Conservation (phyloP, 768 basidiomycete species). For the Artomyces pyxidatus region DNA sequence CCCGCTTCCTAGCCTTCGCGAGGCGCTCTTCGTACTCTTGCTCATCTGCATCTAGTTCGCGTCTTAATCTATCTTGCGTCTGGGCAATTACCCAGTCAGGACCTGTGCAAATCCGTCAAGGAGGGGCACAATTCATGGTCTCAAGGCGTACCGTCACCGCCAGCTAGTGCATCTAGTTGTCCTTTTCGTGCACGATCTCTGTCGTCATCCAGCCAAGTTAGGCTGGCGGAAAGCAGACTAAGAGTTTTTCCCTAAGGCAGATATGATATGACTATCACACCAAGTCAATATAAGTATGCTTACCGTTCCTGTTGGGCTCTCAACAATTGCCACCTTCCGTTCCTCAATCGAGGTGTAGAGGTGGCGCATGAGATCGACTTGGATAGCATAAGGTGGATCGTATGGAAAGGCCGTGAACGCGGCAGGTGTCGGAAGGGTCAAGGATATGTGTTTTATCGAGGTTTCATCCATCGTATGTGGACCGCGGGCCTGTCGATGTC, state of each 20-base stretch:
- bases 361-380: slow-evolving; percentile 81
- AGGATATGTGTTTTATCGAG: too few species aligned
- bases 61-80: slow-evolving; percentile 51
- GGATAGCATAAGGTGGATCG: slow-evolving; percentile 74
- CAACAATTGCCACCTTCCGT: slow-evolving; percentile 72
- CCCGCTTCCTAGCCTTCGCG: slow-evolving; percentile 50
- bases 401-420: slow-evolving; percentile 80
- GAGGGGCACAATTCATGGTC: slow-evolving; percentile 6
- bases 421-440: slow-evolving; percentile 50
- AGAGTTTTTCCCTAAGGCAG: slow-evolving; percentile 72
- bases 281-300: slow-evolving; percentile 16
- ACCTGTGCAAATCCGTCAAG: slow-evolving; percentile 25
- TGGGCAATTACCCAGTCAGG: slow-evolving; percentile 76
- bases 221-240: slow-evolving; percentile 64
- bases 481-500: too few species aligned
- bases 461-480: too few species aligned
- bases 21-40: slow-evolving; percentile 55
- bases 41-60: slow-evolving; percentile 63
- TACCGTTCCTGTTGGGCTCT: slow-evolving; percentile 87
- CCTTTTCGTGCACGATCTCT: slow-evolving; percentile 63
- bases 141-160: slow-evolving; percentile 25
- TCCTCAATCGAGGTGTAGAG: slow-evolving; percentile 73
- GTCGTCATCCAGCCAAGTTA: slow-evolving; percentile 71
- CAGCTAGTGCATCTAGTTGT: slow-evolving; percentile 33
- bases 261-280: background rate